Conservation (phyloP, 345 rosid species). For the Acer campestre region DNA sequence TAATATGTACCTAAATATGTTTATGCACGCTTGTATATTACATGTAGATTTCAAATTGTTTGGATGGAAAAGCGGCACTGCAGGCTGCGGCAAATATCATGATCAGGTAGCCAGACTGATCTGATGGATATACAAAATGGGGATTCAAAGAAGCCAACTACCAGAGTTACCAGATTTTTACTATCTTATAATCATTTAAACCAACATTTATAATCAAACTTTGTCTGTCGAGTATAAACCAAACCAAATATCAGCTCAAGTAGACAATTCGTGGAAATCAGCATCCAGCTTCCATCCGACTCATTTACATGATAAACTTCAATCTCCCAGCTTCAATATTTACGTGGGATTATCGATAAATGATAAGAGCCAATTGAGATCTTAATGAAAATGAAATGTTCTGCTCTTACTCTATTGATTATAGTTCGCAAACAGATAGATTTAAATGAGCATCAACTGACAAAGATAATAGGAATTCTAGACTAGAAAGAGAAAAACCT, state of each 20-base stretch:
- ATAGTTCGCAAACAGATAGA: background rate
- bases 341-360: background rate
- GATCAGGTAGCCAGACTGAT: background rate
- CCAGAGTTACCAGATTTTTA: background rate
- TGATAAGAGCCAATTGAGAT: background rate
- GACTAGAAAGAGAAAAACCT: constrained; percentile 52
- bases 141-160: background rate
- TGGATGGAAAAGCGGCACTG: background rate
- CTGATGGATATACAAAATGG: background rate
- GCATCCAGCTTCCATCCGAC: background rate
- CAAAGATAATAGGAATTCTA: background rate
- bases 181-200: background rate
- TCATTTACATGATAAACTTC: background rate
- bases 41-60: background rate
- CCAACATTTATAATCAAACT: background rate
- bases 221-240: background rate
- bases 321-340: constrained; percentile 5
- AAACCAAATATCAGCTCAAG: background rate
- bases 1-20: background rate
- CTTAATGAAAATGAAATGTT: background rate
- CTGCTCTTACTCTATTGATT: background rate
- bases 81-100: too few species aligned
- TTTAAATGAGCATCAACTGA: background rate
- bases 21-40: background rate
- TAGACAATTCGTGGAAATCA: background rate